These are phyloP conservation scores for Coemansia sp. DNA, from an alignment of 192 early-diverging fungal genomes.

Conservation along the genomic window DNA sequence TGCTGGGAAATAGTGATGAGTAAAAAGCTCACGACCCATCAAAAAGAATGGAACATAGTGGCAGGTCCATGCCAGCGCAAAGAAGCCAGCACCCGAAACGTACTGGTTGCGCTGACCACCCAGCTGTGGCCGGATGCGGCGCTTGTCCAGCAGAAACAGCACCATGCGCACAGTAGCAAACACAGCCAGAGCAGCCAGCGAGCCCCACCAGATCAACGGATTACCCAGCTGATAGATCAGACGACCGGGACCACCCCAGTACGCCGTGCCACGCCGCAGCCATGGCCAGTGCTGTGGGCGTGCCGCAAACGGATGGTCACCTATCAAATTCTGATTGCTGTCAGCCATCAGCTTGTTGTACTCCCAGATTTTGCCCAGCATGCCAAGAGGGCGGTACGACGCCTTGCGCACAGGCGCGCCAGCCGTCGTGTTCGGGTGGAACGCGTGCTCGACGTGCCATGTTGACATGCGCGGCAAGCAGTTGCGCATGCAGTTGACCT, in stretches of 20 bases:
- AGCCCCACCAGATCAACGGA: slow-evolving; percentile 79
- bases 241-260: slow-evolving; percentile 71
- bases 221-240: slow-evolving; percentile 92
- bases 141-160: slow-evolving; percentile 59
- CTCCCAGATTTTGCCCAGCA: slow-evolving; percentile 81
- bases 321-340: slow-evolving; percentile 79
- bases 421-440: slow-evolving; percentile 50
- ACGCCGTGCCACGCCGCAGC: slow-evolving; percentile 82
- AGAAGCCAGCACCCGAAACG: slow-evolving; percentile 62
- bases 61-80: slow-evolving; percentile 71
- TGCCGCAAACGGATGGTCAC: slow-evolving; percentile 92
- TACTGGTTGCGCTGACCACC: slow-evolving; percentile 50
- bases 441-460: slow-evolving; percentile 77
- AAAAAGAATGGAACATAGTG: slow-evolving; percentile 90
- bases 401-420: slow-evolving; percentile 47
- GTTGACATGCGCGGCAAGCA: slow-evolving; percentile 63
- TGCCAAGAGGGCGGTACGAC: slow-evolving; percentile 57
- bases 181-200: slow-evolving; percentile 57
- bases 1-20: slow-evolving; percentile 93
- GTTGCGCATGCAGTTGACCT: slow-evolving; percentile 91
- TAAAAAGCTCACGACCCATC: slow-evolving; percentile 86
- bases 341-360: slow-evolving; percentile 84
- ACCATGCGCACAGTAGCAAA: slow-evolving; percentile 54
- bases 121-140: slow-evolving; percentile 40
- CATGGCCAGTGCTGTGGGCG: slow-evolving; percentile 85